Percentiles rank a stretch among this genome's conserved stretches.
These are phyloP conservation scores for Boletus fagicola DNA, from an alignment of 768 basidiomycete genomes.

Conservation along the genomic window DNA sequence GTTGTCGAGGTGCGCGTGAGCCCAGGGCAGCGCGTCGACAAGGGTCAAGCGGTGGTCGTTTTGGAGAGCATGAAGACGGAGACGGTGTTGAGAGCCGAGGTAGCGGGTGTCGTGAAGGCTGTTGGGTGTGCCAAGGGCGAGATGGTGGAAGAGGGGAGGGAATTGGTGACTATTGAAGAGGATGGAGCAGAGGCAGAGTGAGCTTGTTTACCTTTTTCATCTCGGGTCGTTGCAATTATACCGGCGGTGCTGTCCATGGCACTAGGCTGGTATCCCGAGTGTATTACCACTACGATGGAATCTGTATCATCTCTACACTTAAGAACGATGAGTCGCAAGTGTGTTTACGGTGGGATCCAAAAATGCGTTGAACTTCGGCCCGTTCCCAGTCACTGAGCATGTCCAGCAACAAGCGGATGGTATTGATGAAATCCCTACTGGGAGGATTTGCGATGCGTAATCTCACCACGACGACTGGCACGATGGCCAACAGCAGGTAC, in stretches of 20 bases:
- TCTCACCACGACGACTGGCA: not conserved
- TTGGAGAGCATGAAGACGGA: conserved; percentile 99
- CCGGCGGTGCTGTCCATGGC: not conserved
- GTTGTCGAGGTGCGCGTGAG: conserved; percentile 85
- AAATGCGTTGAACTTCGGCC: not conserved
- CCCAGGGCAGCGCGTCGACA: conserved; percentile 74
- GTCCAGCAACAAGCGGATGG: conserved; percentile 1
- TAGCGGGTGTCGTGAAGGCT: conserved; percentile 63
- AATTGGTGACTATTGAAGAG: conserved; percentile 67
- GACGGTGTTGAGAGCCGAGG: conserved; percentile 75
- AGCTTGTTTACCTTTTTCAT: not conserved
- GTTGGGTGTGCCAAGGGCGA: conserved; percentile 82
- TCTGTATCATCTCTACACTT: not conserved
- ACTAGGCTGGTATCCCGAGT: not conserved
- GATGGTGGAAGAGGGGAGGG: conserved; percentile 86
- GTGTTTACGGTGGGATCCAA: not conserved
- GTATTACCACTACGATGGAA: not conserved
- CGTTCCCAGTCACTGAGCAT: not conserved
- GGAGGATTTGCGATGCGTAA: not conserved
- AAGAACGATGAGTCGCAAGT: not conserved
- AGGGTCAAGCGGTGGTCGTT: conserved; percentile 77
- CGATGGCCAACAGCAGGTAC: not conserved
- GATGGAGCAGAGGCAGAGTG: conserved; percentile 25
- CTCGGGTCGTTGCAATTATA: not conserved
- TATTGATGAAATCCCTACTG: conserved; percentile 1